Conservation (phyloP, 352 stramenopile genomes). For the Pythium brassicae region DNA sequence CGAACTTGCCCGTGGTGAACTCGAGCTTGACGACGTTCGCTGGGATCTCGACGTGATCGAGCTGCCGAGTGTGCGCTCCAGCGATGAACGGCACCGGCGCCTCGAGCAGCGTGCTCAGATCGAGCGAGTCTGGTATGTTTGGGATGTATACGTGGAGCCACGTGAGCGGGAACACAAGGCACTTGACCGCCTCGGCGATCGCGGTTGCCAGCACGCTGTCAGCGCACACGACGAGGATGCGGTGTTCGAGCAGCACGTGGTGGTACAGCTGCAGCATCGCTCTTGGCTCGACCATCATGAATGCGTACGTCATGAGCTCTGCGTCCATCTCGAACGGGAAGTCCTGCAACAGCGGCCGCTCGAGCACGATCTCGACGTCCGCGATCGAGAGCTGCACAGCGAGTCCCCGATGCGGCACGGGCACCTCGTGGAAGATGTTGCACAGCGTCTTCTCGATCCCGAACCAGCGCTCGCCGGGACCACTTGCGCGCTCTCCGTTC, state of each 20-base stretch:
- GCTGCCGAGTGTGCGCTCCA: conserved; percentile 29
- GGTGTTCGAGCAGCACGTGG: conserved; percentile 47
- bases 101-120: conserved; percentile 46
- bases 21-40: conserved; percentile 39
- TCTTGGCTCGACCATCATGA: conserved; percentile 36
- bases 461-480: conserved; percentile 1
- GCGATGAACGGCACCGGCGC: conserved; percentile 50
- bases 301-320: conserved; percentile 43
- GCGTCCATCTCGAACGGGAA: conserved; percentile 47
- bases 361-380: conserved; percentile 29
- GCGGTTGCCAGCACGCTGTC: conserved; percentile 40
- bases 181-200: conserved; percentile 39
- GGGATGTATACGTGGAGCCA: conserved; percentile 58
- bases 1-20: conserved; percentile 23
- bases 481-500: not conserved
- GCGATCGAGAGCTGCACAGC: conserved; percentile 30
- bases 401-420: conserved; percentile 29
- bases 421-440: conserved; percentile 54
- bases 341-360: conserved; percentile 26
- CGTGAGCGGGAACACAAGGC: conserved; percentile 37
- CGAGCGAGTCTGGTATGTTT: conserved; percentile 40
- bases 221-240: conserved; percentile 36
- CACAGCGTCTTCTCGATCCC: conserved; percentile 34
- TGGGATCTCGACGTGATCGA: conserved; percentile 26
- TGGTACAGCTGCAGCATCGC: conserved; percentile 32